Conservation (phyloP, 73 alveolate species). For the Halteria grandinella region DNA sequence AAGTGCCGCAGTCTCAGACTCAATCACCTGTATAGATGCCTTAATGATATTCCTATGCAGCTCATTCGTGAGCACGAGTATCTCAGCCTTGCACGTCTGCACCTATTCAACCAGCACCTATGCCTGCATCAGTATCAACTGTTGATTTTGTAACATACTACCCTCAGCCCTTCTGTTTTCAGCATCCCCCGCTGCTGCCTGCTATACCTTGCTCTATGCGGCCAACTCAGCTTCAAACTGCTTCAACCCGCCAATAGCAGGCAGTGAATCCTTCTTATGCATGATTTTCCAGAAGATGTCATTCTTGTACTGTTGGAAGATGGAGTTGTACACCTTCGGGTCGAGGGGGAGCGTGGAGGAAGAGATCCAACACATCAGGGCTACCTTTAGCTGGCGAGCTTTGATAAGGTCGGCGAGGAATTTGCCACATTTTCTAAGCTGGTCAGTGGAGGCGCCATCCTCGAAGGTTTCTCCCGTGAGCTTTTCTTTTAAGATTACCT, state of each 20-base stretch:
- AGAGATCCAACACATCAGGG: conserved; percentile 54
- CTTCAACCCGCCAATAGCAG: neutral
- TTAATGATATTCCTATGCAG: conserved; percentile 39
- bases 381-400: conserved; percentile 42
- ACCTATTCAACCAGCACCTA: conserved; percentile 30
- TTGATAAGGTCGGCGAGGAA: conserved; percentile 31
- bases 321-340: conserved; percentile 16
- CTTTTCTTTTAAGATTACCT: conserved; percentile 21
- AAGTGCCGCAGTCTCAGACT: conserved; percentile 55
- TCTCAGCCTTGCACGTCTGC: conserved; percentile 53
- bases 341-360: conserved; percentile 35
- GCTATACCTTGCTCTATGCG: neutral
- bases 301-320: conserved; percentile 18
- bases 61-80: conserved; percentile 49
- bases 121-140: conserved; percentile 3
- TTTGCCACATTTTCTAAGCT: conserved; percentile 11
- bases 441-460: neutral
- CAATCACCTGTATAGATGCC: conserved; percentile 41
- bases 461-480: neutral
- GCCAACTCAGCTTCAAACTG: neutral
- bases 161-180: conserved; percentile 2
- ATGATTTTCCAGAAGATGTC: conserved; percentile 58
- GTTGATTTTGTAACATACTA: conserved; percentile 3
- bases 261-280: conserved; percentile 44
- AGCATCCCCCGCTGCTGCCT: neutral